A percentile compares a stretch with the other conserved stretches of the same genome.
phyloP scores from a whole-genome alignment of 1,284 basidiomycete genomes.

The Ceratobasidium sp. region DNA sequence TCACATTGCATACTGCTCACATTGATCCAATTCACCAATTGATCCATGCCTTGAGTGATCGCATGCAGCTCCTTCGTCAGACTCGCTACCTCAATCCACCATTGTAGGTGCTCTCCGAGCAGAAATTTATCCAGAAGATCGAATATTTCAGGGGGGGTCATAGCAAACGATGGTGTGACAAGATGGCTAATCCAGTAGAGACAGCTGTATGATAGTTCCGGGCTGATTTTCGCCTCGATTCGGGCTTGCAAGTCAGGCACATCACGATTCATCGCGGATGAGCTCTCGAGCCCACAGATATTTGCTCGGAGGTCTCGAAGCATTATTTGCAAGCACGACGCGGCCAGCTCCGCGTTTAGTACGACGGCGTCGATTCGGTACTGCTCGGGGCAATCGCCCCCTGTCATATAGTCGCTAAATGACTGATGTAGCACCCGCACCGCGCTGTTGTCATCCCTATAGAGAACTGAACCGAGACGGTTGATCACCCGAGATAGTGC shows the following conservation, averaged over 20 bases:
- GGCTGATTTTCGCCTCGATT: not conserved
- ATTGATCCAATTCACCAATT: not conserved
- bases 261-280: not conserved
- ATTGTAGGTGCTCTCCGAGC: not conserved
- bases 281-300: slow-evolving; percentile 33
- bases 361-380: slow-evolving; percentile 1
- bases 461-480: slow-evolving; percentile 38
- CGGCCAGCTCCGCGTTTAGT: slow-evolving; percentile 14
- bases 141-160: not conserved
- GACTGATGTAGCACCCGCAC: slow-evolving; percentile 40
- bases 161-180: not conserved
- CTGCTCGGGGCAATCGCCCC: not conserved
- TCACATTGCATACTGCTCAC: not conserved
- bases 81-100: slow-evolving; percentile 39
- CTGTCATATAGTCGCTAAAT: slow-evolving; percentile 38
- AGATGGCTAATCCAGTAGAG: slow-evolving; percentile 32
- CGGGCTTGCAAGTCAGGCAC: not conserved
- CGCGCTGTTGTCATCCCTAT: not conserved
- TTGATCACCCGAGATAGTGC: not conserved
- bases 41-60: not conserved
- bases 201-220: slow-evolving; percentile 28
- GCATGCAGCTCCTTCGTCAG: not conserved
- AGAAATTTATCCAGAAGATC: not conserved
- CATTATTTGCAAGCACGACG: not conserved
- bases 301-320: slow-evolving; percentile 13